Evolutionary conservation across 1,284 basidiomycete species (phyloP).

Genomic region (Mycosarcoma maydis): DNA sequence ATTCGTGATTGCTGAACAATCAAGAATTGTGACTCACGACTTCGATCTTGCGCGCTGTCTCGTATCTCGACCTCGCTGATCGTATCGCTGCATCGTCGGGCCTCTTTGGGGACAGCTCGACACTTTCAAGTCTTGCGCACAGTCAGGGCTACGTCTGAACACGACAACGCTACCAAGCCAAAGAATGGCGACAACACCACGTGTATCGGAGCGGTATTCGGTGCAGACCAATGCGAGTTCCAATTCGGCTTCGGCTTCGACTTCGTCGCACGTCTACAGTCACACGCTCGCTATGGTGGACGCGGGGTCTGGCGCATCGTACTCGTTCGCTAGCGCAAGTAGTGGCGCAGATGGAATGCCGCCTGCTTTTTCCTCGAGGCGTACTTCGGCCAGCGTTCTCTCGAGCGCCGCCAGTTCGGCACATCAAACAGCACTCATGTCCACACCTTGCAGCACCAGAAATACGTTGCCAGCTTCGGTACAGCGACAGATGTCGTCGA

Average conservation of each 20-base stretch:
- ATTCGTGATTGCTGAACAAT: background rate
- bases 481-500: background rate
- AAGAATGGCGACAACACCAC: conserved; percentile 26
- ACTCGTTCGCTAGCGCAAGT: conserved; percentile 14
- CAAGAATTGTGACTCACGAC: background rate
- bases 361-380: conserved; percentile 24
- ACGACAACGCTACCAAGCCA: too few relatives aligned
- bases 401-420: conserved; percentile 8
- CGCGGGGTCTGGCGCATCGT: conserved; percentile 7
- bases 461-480: background rate
- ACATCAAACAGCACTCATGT: conserved; percentile 12
- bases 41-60: background rate
- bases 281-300: background rate
- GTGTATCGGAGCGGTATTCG: conserved; percentile 34
- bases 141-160: too few relatives aligned
- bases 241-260: conserved; percentile 12
- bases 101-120: too few relatives aligned
- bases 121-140: too few relatives aligned
- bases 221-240: conserved; percentile 26
- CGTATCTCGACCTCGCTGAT: too few relatives aligned
- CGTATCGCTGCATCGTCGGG: too few relatives aligned
- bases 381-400: conserved; percentile 12
- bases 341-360: conserved; percentile 4
- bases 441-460: background rate
- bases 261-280: conserved; percentile 4